Evolutionary conservation across 805 yeast species (phyloP).

Genomic region (Kazachstania martiniae): DNA sequence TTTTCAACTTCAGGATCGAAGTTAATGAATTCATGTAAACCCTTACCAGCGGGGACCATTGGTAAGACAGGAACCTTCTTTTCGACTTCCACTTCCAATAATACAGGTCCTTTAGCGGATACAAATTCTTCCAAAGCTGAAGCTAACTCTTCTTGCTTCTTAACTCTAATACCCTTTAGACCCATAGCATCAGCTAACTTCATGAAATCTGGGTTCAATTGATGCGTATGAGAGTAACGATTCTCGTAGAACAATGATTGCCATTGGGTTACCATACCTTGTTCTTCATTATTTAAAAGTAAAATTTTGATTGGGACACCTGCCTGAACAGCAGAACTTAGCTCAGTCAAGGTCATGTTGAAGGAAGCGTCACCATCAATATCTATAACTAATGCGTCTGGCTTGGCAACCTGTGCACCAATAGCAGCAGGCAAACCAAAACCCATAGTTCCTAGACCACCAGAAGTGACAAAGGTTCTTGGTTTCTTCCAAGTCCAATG

Average conservation of each 20-base stretch:
- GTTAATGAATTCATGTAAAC: conserved; percentile 80
- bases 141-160: conserved; percentile 54
- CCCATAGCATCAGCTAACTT: conserved; percentile 94
- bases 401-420: conserved; percentile 95
- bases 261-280: conserved; percentile 99
- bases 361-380: conserved; percentile 99
- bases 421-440: conserved; percentile 95
- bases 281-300: conserved; percentile 93
- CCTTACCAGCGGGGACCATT: conserved; percentile 96
- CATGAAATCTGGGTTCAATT: conserved; percentile 85
- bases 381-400: conserved; percentile 90
- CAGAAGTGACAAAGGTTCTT: conserved; percentile 91
- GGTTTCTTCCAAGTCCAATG: conserved; percentile 91
- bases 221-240: conserved; percentile 97
- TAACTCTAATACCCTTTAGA: conserved; percentile 66
- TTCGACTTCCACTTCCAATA: conserved; percentile 85
- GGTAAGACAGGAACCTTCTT: conserved; percentile 90
- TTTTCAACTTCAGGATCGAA: conserved; percentile 77
- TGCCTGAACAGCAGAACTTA: conserved; percentile 91
- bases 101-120: conserved; percentile 70
- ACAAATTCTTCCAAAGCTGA: conserved; percentile 56
- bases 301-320: conserved; percentile 81
- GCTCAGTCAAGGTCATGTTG: conserved; percentile 92
- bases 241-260: conserved; percentile 94
- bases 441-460: conserved; percentile 99